phyloP scores from a whole-genome alignment of 768 basidiomycete genomes.

The Leccinum subtestaceum region DNA sequence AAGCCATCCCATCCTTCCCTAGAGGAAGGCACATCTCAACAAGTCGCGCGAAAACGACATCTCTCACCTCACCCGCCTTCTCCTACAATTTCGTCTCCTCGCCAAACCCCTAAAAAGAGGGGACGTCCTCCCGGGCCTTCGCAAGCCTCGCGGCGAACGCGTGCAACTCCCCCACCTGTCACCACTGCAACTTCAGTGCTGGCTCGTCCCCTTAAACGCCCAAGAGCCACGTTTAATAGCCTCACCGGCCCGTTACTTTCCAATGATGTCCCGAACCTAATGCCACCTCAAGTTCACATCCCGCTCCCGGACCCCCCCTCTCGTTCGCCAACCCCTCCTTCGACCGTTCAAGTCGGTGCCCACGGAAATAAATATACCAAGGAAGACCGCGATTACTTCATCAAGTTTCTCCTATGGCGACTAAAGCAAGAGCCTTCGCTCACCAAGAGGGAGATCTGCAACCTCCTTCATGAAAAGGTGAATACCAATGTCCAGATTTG shows the following conservation, averaged over 20 bases:
- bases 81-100: slow-evolving; percentile 15
- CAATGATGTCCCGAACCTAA: slow-evolving; percentile 43
- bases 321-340: slow-evolving; percentile 68
- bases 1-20: slow-evolving; percentile 9
- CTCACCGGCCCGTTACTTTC: slow-evolving; percentile 43
- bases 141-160: slow-evolving; percentile 27
- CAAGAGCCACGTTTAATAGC: slow-evolving; percentile 54
- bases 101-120: slow-evolving; percentile 25
- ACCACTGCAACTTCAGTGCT: slow-evolving; percentile 21
- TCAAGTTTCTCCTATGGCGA: slow-evolving; percentile 64
- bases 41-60: slow-evolving; percentile 38
- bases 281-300: slow-evolving; percentile 60
- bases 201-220: slow-evolving; percentile 30
- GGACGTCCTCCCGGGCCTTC: slow-evolving; percentile 22
- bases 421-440: slow-evolving; percentile 52
- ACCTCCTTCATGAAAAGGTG: slow-evolving; percentile 54
- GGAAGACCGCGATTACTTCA: slow-evolving; percentile 64
- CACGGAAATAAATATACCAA: slow-evolving; percentile 63
- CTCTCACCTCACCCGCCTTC: slow-evolving; percentile 13
- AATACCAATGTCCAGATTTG: not conserved
- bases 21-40: slow-evolving; percentile 17
- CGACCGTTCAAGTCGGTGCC: slow-evolving; percentile 41
- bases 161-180: slow-evolving; percentile 16
- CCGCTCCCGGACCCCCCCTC: slow-evolving; percentile 62
- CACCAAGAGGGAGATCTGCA: slow-evolving; percentile 53